These are phyloP conservation scores for Chrysopogon serrulatus DNA, from an alignment of 176 grass and related monocot genomes.

Conservation along the genomic window DNA sequence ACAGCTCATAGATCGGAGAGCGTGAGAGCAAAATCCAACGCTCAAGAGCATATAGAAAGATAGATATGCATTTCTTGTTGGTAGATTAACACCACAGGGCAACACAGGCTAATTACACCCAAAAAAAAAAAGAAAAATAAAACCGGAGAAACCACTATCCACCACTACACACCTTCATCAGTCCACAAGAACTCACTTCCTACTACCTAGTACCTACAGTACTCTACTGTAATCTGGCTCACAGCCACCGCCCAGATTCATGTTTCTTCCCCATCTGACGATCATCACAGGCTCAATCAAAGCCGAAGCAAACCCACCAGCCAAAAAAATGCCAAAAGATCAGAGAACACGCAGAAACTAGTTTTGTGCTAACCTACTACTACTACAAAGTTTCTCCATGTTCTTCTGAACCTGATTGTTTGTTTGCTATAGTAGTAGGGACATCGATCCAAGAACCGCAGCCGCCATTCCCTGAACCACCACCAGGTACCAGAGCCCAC, in stretches of 20 bases:
- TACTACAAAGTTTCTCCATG: conserved; percentile 3
- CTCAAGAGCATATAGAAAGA: background rate
- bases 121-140: background rate
- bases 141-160: background rate
- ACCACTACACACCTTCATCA: conserved; percentile 4
- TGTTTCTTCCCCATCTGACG: background rate
- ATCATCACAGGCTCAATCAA: too few relatives aligned
- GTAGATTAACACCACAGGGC: background rate
- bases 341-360: conserved; percentile 1
- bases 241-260: background rate
- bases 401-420: background rate
- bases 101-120: conserved; percentile 30
- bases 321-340: conserved; percentile 23
- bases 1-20: too few relatives aligned
- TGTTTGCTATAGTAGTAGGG: conserved; percentile 30
- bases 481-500: conserved; percentile 32
- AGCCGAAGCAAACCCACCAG: background rate
- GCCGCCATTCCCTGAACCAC: conserved; percentile 26
- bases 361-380: conserved; percentile 1
- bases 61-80: conserved; percentile 9
- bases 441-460: conserved; percentile 5
- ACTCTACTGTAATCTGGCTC: conserved; percentile 11
- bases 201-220: background rate
- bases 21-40: too few relatives aligned
- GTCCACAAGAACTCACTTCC: background rate